Evolutionary conservation across 345 rosid genomes (phyloP).

Genomic region (Citrus maxima): DNA sequence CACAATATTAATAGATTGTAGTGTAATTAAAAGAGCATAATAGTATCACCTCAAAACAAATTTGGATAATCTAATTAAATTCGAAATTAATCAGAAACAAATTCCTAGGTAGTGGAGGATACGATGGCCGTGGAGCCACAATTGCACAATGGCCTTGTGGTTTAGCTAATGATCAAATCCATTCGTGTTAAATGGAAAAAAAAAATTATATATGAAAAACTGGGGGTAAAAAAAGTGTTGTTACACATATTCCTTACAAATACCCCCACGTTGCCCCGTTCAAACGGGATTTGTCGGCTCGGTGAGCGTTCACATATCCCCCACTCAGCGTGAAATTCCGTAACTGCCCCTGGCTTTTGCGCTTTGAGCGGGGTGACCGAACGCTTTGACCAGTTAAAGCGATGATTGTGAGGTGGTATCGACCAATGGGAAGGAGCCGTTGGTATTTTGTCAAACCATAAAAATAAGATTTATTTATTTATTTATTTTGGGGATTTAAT

Average conservation of each 20-base stretch:
- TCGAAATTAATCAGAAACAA: not conserved
- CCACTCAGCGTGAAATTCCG: not conserved
- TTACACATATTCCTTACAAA: constrained; percentile 30
- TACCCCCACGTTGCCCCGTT: constrained; percentile 22
- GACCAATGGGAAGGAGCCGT: constrained; percentile 25
- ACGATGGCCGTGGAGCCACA: constrained; percentile 32
- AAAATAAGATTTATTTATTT: not conserved
- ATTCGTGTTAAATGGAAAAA: constrained; percentile 16
- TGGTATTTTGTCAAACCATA: constrained; percentile 15
- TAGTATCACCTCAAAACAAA: too few relatives aligned
- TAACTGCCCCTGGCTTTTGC: not conserved
- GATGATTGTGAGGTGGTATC: constrained; percentile 11
- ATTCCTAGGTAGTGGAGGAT: not conserved
- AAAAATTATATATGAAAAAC: not conserved
- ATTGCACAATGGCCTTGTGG: constrained; percentile 15
- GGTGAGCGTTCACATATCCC: constrained; percentile 26
- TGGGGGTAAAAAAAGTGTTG: constrained; percentile 10
- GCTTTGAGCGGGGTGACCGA: not conserved
- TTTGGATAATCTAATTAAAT: not conserved
- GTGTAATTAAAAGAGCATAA: too few relatives aligned
- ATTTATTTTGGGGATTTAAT: not conserved
- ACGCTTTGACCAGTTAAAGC: constrained; percentile 28
- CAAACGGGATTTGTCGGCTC: constrained; percentile 44
- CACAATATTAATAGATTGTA: too few relatives aligned
- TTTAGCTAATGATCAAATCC: not conserved